phyloP scores from a whole-genome alignment of 2,329 filamentous ascomycete genomes.

The Trichoderma semiorbis region DNA sequence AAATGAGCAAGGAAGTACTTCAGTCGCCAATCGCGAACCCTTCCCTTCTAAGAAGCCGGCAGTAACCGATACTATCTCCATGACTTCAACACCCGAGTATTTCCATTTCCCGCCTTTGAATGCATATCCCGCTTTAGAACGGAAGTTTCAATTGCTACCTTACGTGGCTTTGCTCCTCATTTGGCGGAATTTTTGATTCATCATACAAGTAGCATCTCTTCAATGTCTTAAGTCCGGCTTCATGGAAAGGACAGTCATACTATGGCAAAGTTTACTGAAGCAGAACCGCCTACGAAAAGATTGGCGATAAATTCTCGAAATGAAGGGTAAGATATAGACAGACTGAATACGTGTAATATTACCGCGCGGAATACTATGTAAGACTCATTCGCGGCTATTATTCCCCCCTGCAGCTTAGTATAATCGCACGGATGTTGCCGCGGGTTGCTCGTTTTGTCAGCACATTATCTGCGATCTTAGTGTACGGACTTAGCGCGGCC shows the following conservation, averaged over 20 bases:
- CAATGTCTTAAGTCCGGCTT: neutral
- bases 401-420: neutral
- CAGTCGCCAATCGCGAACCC: neutral
- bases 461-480: neutral
- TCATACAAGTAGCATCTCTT: neutral
- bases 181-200: neutral
- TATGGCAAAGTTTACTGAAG: neutral
- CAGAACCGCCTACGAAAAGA: neutral
- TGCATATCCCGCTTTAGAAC: neutral
- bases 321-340: neutral
- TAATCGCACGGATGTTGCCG: neutral
- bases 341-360: neutral
- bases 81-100: neutral
- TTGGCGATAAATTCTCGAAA: neutral
- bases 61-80: neutral
- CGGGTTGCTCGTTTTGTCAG: neutral
- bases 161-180: neutral
- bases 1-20: neutral
- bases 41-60: neutral
- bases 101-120: neutral
- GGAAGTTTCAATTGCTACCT: neutral
- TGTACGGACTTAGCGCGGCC: neutral
- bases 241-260: neutral
- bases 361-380: neutral
- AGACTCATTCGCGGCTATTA: neutral